Conservation (phyloP, 73 alveolate species). For the Strombidium stylifer region DNA sequence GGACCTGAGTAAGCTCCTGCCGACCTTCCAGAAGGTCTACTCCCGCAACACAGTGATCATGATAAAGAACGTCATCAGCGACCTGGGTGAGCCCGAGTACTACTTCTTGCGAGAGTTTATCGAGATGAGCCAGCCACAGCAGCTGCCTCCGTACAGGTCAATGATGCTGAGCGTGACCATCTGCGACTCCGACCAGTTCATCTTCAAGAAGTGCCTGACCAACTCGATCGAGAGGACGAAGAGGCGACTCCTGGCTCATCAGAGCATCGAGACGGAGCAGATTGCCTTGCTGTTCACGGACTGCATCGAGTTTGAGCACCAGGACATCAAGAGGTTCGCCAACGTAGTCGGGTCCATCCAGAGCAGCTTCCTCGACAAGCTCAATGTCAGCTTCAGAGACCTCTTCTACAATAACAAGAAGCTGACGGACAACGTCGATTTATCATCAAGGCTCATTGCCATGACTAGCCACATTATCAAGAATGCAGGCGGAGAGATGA, state of each 20-base stretch:
- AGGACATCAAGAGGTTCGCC: slow-evolving; percentile 8
- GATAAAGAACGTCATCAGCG: slow-evolving; percentile 72
- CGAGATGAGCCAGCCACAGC: slow-evolving; percentile 9
- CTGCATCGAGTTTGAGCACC: slow-evolving; percentile 35
- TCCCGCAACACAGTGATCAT: slow-evolving; percentile 72
- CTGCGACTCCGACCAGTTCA: slow-evolving; percentile 20
- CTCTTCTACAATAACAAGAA: slow-evolving; percentile 21
- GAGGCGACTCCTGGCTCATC: background rate
- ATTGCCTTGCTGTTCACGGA: slow-evolving; percentile 49
- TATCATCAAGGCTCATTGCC: slow-evolving; percentile 21
- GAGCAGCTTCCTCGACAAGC: slow-evolving; percentile 25
- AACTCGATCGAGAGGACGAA: slow-evolving; percentile 51
- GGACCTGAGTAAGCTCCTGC: slow-evolving; percentile 69
- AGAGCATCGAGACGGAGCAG: slow-evolving; percentile 36
- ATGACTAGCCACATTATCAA: slow-evolving; percentile 5
- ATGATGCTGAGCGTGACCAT: slow-evolving; percentile 16
- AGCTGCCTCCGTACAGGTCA: slow-evolving; percentile 15
- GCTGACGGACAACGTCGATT: slow-evolving; percentile 6
- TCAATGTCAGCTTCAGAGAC: slow-evolving; percentile 11
- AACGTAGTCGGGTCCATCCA: slow-evolving; percentile 28
- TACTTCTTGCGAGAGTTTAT: slow-evolving; percentile 85
- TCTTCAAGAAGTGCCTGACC: slow-evolving; percentile 21
- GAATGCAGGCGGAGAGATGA: slow-evolving; percentile 16
- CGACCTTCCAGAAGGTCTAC: slow-evolving; percentile 52
- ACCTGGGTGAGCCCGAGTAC: slow-evolving; percentile 67